Evolutionary conservation across 2,329 filamentous ascomycete genomes (phyloP), one percentile per base, ranked within the genome.

Genomic region (Bipolaris oryzae): DNA sequence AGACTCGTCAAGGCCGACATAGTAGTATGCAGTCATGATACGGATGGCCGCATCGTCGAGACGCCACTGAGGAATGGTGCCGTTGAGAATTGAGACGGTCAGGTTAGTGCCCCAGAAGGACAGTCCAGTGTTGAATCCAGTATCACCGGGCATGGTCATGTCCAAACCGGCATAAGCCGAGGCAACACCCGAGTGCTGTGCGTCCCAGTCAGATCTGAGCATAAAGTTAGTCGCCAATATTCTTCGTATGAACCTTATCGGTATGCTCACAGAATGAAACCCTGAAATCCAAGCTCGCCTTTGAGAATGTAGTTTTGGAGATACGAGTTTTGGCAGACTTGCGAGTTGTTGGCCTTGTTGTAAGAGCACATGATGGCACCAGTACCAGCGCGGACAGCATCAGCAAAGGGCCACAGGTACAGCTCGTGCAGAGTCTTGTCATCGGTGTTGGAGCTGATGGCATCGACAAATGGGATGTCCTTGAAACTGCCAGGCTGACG

Each of bases 1-100:
- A 37, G 78, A 73, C 39, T 74, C 74, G 53, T 85, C 83, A 50
- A 85, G 84, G 55, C 84, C 85, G 46, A 88, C 85, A 65, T 84
- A 85, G 75, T 86, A 89, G 74, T 84, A 88, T 3, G 84, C 85
- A 49, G 86, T 81, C 77, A 91, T 82, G 63, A 90, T 96, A 67
- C 95, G 87, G 76, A 92, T 89, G 5, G 87, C 91, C 89, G 96
- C 96, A 72, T 98, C 95, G 66, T 97, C 93, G 9, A 98, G 74
- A 48, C 94, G 86, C 84, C 90, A 96, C 65, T 90, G 86, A 0
- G 94, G 91, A 31, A 98, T 80, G 0, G 92, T 96, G 34, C 93
- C 93, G 71, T 98, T 97, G 66, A 96, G 77, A 5, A 97, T 87
- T 1, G 91, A 91, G 45, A 96, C 80, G 1, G 94, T 97, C 66